Evolutionary conservation across 768 basidiomycete species (phyloP).

Genomic region (Lyophyllum shimeji): DNA sequence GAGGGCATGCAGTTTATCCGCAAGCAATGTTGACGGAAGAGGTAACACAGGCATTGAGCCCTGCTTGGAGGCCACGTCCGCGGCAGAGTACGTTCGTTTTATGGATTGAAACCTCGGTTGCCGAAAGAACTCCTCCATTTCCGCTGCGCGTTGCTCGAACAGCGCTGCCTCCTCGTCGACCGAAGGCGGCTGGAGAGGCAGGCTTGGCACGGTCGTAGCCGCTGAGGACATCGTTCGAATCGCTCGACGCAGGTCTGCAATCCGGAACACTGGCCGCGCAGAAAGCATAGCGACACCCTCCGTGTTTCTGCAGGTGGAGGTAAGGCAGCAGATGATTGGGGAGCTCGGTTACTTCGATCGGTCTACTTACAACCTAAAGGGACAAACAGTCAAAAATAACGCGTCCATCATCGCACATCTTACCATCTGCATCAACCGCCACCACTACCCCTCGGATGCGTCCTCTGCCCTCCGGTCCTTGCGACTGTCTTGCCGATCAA

Average conservation of each 20-base stretch:
- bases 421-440: background rate
- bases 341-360: background rate
- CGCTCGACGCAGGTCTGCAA: conserved; percentile 22
- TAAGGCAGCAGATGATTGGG: background rate
- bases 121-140: conserved; percentile 71
- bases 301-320: background rate
- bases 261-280: conserved; percentile 25
- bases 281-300: conserved; percentile 24
- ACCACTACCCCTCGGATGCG: too few species aligned
- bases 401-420: background rate
- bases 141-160: conserved; percentile 61
- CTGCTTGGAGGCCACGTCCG: conserved; percentile 84
- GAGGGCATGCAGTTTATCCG: conserved; percentile 79
- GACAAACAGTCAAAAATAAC: background rate
- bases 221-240: conserved; percentile 41
- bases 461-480: too few species aligned
- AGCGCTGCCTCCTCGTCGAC: conserved; percentile 53
- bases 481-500: too few species aligned
- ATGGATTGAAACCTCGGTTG: conserved; percentile 71
- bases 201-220: conserved; percentile 32
- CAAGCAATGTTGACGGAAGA: conserved; percentile 72
- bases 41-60: conserved; percentile 81
- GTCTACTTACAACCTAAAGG: background rate
- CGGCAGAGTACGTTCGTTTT: conserved; percentile 78
- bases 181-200: conserved; percentile 62